These are phyloP conservation scores for Trichosphaerium sp. DNA, from an alignment of 78 protist genomes.

Conservation along the genomic window DNA sequence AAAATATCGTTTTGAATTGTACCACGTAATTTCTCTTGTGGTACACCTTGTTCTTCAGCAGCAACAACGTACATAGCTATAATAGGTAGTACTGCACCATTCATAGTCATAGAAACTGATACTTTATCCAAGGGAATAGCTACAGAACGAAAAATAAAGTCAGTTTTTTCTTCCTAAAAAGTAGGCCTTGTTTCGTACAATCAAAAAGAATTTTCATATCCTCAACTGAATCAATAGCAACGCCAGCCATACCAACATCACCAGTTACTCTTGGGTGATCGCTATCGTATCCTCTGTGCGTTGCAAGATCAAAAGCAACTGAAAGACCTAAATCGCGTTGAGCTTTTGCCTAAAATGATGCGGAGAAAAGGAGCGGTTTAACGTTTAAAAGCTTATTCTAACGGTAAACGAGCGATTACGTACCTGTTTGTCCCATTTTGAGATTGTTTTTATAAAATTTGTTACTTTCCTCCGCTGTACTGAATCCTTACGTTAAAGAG, in stretches of 20 bases:
- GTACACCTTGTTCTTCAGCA: constrained; percentile 82
- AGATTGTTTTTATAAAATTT: constrained; percentile 75
- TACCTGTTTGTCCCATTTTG: constrained; percentile 86
- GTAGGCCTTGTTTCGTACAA: too few relatives aligned
- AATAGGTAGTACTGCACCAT: constrained; percentile 96
- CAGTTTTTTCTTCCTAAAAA: not conserved
- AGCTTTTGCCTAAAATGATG: too few relatives aligned
- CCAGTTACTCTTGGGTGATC: constrained; percentile 88
- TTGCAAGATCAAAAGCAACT: constrained; percentile 96
- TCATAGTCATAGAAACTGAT: constrained; percentile 96
- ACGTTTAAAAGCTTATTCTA: too few relatives aligned
- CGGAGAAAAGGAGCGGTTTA: too few relatives aligned
- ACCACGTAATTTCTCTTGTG: constrained; percentile 71
- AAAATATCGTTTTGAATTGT: constrained; percentile 97
- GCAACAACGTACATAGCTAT: constrained; percentile 90
- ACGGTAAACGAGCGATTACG: too few relatives aligned
- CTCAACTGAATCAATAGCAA: constrained; percentile 90
- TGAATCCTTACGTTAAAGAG: constrained; percentile 53
- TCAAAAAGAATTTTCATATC: constrained; percentile 80
- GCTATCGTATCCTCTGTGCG: constrained; percentile 95
- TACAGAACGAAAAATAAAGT: constrained; percentile 17
- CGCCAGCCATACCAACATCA: constrained; percentile 99
- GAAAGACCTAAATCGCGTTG: too few relatives aligned
- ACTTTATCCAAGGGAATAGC: constrained; percentile 75
- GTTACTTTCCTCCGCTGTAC: constrained; percentile 93